Evolutionary conservation across 805 yeast genomes (phyloP), one percentile per base, ranked within the genome.

Genomic region (Candida caryicola): DNA sequence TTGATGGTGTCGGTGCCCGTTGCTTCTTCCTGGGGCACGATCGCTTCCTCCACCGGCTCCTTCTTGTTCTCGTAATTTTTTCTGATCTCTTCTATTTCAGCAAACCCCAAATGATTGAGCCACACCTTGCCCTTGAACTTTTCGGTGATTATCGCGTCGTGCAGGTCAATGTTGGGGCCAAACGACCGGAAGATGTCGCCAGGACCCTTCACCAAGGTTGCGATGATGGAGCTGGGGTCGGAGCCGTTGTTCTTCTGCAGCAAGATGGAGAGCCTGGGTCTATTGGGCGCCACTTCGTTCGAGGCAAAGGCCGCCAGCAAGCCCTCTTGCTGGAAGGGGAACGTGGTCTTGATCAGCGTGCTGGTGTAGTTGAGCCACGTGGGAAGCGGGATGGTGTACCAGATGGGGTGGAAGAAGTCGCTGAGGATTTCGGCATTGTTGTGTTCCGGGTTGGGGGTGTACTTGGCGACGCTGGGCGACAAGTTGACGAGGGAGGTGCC

Each of bases 311-410:
- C 28, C 8, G 44, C 33, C 8, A n/a, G 17, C 3, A 35, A 31
- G 8, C 31, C 33, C 13, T 34, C 40, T 13, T 33, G 33, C 15
- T 19, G 38, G 8, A 36, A n/a, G 5, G 45, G 35, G 12, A 39
- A 29, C 6, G 34, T 10, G 4, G 31, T 34, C 32, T 39, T 51
- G 34, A 50, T 38, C 6, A 52, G 37, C 19, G 45, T 50, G 9
- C 47, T 44, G 26, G 55, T 61, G 39, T 69, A 69, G 14, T 47
- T 52, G 38, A 69, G 51, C 74, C 74, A 69, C 23, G 60, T 62
- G n/a, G 73, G 73, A 7, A 63, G 55, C 9, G 62, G 61, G 17
- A 69, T 57, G 10, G 71, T 68, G 35, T 67, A 69, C 74, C 74
- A 69, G 34, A 63, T 67, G 4, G 73, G 71, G 41, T 66, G 70